Conservation (phyloP, 352 stramenopile species). For the Pythium brassicae region DNA sequence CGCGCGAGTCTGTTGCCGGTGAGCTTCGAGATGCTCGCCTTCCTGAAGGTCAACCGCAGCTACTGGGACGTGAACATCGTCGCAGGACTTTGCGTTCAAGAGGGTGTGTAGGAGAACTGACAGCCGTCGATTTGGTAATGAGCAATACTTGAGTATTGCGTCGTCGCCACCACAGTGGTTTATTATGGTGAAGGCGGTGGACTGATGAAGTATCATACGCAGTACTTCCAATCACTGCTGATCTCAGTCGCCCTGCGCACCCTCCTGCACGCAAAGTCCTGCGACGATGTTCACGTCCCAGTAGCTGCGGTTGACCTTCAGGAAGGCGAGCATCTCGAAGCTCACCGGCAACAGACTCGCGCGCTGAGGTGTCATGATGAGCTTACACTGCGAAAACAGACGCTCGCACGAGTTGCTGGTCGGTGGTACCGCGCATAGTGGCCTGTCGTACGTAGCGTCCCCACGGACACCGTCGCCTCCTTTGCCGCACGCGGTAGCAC, state of each 20-base stretch:
- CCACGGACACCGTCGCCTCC: not conserved
- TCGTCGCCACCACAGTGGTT: too few species aligned
- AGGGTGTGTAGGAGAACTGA: too few species aligned
- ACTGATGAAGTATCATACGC: too few species aligned
- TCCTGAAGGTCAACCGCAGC: not conserved
- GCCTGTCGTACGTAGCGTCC: not conserved
- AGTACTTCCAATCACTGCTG: too few species aligned
- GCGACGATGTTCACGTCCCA: too few species aligned
- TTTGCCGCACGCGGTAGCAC: not conserved
- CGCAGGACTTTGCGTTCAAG: too few species aligned
- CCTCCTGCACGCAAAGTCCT: too few species aligned
- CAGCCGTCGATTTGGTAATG: too few species aligned
- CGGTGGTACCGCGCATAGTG: not conserved
- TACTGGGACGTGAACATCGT: too few species aligned
- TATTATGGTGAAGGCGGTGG: too few species aligned
- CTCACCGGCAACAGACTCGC: not conserved
- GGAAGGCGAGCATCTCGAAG: not conserved
- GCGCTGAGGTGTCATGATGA: not conserved
- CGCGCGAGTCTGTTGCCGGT: not conserved
- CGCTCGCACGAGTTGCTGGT: not conserved
- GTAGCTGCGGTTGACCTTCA: not conserved
- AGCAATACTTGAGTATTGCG: too few species aligned
- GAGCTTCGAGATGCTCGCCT: not conserved
- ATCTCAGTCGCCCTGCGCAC: too few species aligned
- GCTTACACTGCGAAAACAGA: not conserved